phyloP scores from a whole-genome alignment of 1,139 yeast species.

The Yamadazyma friedrichii region DNA sequence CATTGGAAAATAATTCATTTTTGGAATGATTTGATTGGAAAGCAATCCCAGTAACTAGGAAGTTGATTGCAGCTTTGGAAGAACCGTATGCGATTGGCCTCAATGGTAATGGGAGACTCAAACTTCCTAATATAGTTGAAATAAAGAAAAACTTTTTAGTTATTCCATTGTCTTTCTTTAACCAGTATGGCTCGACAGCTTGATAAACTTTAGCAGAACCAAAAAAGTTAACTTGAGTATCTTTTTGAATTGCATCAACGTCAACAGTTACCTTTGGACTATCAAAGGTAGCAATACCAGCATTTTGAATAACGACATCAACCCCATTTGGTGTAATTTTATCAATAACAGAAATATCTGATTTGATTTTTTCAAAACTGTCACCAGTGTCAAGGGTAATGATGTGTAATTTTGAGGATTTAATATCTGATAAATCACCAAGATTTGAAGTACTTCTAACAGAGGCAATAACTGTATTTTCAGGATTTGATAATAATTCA shows the following conservation, averaged over 20 bases:
- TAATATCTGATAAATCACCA: slow-evolving; percentile 1
- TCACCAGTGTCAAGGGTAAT: slow-evolving; percentile 5
- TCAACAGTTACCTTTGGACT: slow-evolving; percentile 2
- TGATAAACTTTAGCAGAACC: slow-evolving; percentile 13
- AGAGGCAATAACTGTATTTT: slow-evolving; percentile 25
- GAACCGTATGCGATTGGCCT: slow-evolving; percentile 25
- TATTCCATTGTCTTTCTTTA: slow-evolving; percentile 9
- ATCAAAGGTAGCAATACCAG: slow-evolving; percentile 8
- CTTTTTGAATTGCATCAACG: neutral
- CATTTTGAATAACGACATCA: slow-evolving; percentile 14
- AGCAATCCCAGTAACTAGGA: slow-evolving; percentile 18
- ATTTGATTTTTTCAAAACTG: slow-evolving; percentile 1
- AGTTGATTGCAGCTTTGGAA: slow-evolving; percentile 36
- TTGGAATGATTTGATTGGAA: slow-evolving; percentile 12
- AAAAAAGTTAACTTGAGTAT: slow-evolving; percentile 9
- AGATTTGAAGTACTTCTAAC: slow-evolving; percentile 17
- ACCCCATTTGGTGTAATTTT: slow-evolving; percentile 11
- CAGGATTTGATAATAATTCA: slow-evolving; percentile 7
- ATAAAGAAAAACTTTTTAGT: slow-evolving; percentile 10
- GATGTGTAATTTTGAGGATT: slow-evolving; percentile 5
- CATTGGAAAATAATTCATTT: slow-evolving; percentile 12
- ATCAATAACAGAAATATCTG: slow-evolving; percentile 3
- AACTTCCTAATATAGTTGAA: slow-evolving; percentile 4
- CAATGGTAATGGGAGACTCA: neutral
- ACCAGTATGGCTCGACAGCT: slow-evolving; percentile 10